Conservation (phyloP, 78 protist genomes). For the Blattamonas nauphoetae region DNA sequence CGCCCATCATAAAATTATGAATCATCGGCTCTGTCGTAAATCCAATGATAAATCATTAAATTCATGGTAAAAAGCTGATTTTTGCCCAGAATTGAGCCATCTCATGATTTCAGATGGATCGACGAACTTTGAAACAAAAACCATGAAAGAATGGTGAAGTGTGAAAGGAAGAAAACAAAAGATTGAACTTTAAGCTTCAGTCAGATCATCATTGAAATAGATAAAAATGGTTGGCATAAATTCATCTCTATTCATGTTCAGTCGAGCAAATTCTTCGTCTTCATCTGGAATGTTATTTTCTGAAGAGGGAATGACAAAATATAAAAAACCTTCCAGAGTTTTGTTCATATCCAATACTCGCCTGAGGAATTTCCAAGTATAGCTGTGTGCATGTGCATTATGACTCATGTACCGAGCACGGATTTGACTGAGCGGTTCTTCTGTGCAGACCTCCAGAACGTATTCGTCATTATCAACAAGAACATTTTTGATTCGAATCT, state of each 20-base stretch:
- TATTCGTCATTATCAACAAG: conserved; percentile 34
- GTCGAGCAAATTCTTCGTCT: conserved; percentile 13
- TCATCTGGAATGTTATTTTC: conserved; percentile 46
- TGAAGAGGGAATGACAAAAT: background rate
- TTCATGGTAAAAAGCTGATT: too few species aligned
- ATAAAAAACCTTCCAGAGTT: conserved; percentile 26
- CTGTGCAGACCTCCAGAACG: conserved; percentile 42
- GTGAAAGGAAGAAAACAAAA: too few species aligned
- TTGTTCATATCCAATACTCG: conserved; percentile 34
- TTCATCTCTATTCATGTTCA: conserved; percentile 19
- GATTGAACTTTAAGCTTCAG: conserved; percentile 29
- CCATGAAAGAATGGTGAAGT: too few species aligned
- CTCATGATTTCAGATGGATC: too few species aligned
- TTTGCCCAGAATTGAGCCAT: too few species aligned
- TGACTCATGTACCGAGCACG: conserved; percentile 25
- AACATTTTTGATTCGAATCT: conserved; percentile 39
- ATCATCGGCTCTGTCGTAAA: too few species aligned
- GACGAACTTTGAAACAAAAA: too few species aligned
- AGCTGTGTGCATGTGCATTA: conserved; percentile 52
- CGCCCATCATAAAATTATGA: too few species aligned
- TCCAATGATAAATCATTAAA: too few species aligned
- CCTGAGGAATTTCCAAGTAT: conserved; percentile 34
- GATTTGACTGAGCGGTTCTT: conserved; percentile 48
- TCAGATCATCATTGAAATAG: conserved; percentile 54
- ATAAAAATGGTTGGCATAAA: conserved; percentile 44